phyloP scores from a whole-genome alignment of 2,329 filamentous ascomycete species.

The Colletotrichum truncatum region DNA sequence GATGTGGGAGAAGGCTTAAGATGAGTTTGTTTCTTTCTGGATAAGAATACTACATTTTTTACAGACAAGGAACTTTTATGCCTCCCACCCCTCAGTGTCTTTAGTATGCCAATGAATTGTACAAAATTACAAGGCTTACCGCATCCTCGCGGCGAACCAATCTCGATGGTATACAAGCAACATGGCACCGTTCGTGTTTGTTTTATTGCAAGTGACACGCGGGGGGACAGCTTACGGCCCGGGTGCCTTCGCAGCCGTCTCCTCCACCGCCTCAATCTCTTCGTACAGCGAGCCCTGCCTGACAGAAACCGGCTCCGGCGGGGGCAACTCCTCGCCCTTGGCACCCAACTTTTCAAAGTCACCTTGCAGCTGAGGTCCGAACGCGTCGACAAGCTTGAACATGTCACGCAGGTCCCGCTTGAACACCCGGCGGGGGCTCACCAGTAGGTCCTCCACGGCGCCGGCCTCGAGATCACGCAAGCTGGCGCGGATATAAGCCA shows the following conservation, averaged over 20 bases:
- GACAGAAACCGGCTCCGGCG: constrained; percentile 28
- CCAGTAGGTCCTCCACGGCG: constrained; percentile 53
- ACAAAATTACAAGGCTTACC: constrained; percentile 36
- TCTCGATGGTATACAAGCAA: not conserved
- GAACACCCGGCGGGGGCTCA: constrained; percentile 51
- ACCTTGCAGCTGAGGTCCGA: constrained; percentile 42
- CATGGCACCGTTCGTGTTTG: not conserved
- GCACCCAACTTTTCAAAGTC: constrained; percentile 46
- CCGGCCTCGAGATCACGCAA: constrained; percentile 59
- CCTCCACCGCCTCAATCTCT: constrained; percentile 4
- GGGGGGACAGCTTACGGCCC: not conserved
- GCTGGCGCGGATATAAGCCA: constrained; percentile 63
- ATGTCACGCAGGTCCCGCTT: constrained; percentile 50
- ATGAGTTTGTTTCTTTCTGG: not conserved
- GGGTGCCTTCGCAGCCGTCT: not conserved
- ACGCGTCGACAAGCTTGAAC: constrained; percentile 46
- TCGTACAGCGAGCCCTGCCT: constrained; percentile 29
- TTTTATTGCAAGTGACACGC: not conserved
- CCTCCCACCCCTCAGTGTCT: not conserved
- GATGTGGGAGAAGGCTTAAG: constrained; percentile 70
- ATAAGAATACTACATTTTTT: not conserved
- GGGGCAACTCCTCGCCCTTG: constrained; percentile 20
- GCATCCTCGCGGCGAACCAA: not conserved
- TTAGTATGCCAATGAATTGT: constrained; percentile 23
- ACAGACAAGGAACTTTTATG: not conserved